Evolutionary conservation across 1,139 yeast genomes (phyloP).

Genomic region (Suhomyces coccinellae): DNA sequence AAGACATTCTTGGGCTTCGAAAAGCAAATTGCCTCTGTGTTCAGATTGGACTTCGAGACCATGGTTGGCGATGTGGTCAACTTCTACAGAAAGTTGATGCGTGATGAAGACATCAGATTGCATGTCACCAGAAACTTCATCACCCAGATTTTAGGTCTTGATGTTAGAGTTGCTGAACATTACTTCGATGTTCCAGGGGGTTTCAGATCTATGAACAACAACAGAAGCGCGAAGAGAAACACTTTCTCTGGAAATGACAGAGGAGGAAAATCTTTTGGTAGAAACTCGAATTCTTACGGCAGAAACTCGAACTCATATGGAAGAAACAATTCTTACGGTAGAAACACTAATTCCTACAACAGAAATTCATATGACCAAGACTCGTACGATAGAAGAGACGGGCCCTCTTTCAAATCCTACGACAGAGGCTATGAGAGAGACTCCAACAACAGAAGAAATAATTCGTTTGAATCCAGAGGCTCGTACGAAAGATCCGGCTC

Average conservation of each 20-base stretch:
- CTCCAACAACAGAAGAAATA: conserved; percentile 13
- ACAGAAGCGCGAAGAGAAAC: conserved; percentile 18
- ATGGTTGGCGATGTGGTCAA: conserved; percentile 14
- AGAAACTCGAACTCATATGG: background rate
- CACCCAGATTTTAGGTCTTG: conserved; percentile 14
- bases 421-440: conserved; percentile 6
- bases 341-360: background rate
- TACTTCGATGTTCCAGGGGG: conserved; percentile 26
- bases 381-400: background rate
- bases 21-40: conserved; percentile 28
- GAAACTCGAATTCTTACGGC: background rate
- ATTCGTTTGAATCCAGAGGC: conserved; percentile 1
- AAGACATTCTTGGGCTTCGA: conserved; percentile 15
- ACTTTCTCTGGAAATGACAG: conserved; percentile 9
- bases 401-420: background rate
- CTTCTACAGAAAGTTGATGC: conserved; percentile 17
- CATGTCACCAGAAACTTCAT: conserved; percentile 15
- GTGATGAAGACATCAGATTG: conserved; percentile 18
- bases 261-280: conserved; percentile 5
- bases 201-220: conserved; percentile 16
- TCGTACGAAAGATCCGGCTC: background rate
- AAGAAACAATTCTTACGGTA: background rate
- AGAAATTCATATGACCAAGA: background rate
- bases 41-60: conserved; percentile 24
- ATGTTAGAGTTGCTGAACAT: conserved; percentile 17